These are phyloP conservation scores for Epichloe typhina DNA, from an alignment of 2,329 filamentous ascomycete species.

Conservation along the genomic window DNA sequence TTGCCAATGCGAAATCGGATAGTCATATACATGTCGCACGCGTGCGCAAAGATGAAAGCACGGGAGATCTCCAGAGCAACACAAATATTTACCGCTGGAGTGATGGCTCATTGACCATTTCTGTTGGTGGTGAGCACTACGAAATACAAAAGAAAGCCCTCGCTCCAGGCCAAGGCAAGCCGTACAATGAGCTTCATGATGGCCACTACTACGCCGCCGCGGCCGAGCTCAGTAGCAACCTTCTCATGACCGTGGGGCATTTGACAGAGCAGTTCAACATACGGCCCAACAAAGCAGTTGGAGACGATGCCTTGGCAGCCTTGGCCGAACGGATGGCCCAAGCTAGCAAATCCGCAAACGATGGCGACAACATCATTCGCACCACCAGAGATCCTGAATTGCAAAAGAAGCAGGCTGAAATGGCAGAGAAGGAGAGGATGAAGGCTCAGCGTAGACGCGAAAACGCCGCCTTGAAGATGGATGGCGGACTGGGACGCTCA, in stretches of 20 bases:
- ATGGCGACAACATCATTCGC: slow-evolving; percentile 53
- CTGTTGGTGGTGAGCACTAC: slow-evolving; percentile 64
- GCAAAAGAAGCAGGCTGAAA: slow-evolving; percentile 58
- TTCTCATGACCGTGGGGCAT: slow-evolving; percentile 62
- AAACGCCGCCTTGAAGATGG: slow-evolving; percentile 51
- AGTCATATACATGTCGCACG: slow-evolving; percentile 53
- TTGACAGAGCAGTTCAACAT: slow-evolving; percentile 61
- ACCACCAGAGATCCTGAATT: slow-evolving; percentile 64
- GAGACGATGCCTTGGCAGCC: slow-evolving; percentile 58
- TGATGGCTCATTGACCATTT: slow-evolving; percentile 63
- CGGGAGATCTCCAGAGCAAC: slow-evolving; percentile 58
- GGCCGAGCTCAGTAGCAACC: slow-evolving; percentile 52
- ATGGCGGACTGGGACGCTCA: slow-evolving; percentile 38
- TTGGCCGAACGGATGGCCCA: slow-evolving; percentile 55
- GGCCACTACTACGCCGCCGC: slow-evolving; percentile 65
- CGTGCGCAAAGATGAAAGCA: slow-evolving; percentile 54
- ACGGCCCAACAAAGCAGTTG: slow-evolving; percentile 50
- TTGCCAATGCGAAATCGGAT: slow-evolving; percentile 38
- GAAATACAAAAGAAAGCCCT: slow-evolving; percentile 59
- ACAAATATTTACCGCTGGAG: slow-evolving; percentile 65
- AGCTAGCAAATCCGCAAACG: slow-evolving; percentile 42
- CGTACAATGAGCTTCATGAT: slow-evolving; percentile 55
- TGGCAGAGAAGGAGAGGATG: slow-evolving; percentile 60
- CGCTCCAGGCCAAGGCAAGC: slow-evolving; percentile 45
- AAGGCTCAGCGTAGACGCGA: slow-evolving; percentile 54